Conservation (phyloP, 129 eudicot genomes). For the Escallonia rubra region DNA sequence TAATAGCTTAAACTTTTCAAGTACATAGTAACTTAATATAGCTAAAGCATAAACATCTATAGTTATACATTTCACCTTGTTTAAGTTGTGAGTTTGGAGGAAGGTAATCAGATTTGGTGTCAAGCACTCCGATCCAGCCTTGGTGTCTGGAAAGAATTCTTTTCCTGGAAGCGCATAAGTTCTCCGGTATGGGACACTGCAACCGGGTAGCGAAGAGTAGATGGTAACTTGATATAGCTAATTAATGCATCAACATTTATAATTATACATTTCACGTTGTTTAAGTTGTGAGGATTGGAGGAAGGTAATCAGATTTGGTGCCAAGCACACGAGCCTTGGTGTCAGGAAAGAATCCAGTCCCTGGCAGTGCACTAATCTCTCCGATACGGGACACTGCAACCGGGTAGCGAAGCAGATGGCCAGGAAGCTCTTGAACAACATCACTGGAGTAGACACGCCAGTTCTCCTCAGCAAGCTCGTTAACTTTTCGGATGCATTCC, state of each 20-base stretch:
- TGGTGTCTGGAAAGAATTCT: conserved; percentile 83
- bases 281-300: conserved; percentile 75
- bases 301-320: conserved; percentile 42
- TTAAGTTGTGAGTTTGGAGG: conserved; percentile 80
- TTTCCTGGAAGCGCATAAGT: conserved; percentile 43
- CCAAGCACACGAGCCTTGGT: conserved; percentile 83
- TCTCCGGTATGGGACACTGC: conserved; percentile 36
- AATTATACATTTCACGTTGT: background rate
- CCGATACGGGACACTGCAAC: conserved; percentile 40
- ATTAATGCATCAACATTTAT: too few relatives aligned
- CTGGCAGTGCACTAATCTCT: conserved; percentile 37
- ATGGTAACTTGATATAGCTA: too few relatives aligned
- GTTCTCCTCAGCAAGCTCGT: conserved; percentile 46
- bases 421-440: conserved; percentile 17
- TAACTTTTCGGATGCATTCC: conserved; percentile 49
- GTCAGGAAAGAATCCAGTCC: conserved; percentile 71
- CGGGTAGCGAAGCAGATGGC: conserved; percentile 84
- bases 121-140: conserved; percentile 73
- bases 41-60: too few relatives aligned
- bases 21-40: too few relatives aligned
- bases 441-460: conserved; percentile 59
- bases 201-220: conserved; percentile 56
- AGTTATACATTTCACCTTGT: too few relatives aligned
- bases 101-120: conserved; percentile 40
- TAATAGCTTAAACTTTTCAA: too few relatives aligned